A percentile compares a stretch with the other conserved stretches of the same genome.
Evolutionary conservation across 306 rosid genomes (phyloP).

Genomic region (Cicer chorassanicum): DNA sequence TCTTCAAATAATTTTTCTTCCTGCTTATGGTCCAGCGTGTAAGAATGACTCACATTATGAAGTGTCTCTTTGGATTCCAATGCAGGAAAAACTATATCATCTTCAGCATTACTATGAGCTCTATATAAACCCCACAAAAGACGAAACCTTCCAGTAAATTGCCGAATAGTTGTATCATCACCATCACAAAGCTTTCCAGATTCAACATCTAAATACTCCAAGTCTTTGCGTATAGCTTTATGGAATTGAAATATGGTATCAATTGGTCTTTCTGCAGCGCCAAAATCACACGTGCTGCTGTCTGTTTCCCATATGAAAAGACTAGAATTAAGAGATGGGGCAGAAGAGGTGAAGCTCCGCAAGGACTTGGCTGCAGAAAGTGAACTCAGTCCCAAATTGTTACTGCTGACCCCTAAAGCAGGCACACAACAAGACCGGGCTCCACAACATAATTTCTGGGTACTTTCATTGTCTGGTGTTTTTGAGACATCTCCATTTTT

Average conservation of each 20-base stretch:
- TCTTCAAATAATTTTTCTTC: slow-evolving; percentile 93
- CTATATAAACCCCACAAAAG: slow-evolving; percentile 98
- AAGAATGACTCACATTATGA: slow-evolving; percentile 97
- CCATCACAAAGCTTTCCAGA: slow-evolving; percentile 93
- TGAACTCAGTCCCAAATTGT: slow-evolving; percentile 83
- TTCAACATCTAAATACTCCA: slow-evolving; percentile 96
- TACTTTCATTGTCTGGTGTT: slow-evolving; percentile 52
- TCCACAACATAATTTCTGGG: slow-evolving; percentile 62
- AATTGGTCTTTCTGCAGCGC: slow-evolving; percentile 86
- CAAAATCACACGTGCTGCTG: slow-evolving; percentile 62
- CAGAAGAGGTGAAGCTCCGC: slow-evolving; percentile 82
- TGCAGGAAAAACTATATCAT: slow-evolving; percentile 97
- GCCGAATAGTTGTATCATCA: slow-evolving; percentile 75
- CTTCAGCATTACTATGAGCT: slow-evolving; percentile 99
- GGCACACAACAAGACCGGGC: slow-evolving; percentile 87
- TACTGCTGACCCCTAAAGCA: slow-evolving; percentile 87
- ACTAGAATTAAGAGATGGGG: slow-evolving; percentile 94
- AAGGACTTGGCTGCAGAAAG: slow-evolving; percentile 79
- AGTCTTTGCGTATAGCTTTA: slow-evolving; percentile 95
- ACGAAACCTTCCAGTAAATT: slow-evolving; percentile 92
- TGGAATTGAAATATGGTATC: slow-evolving; percentile 99
- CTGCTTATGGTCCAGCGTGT: slow-evolving; percentile 92
- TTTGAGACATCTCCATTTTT: slow-evolving; percentile 52
- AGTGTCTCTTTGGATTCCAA: slow-evolving; percentile 96
- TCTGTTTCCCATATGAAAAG: slow-evolving; percentile 96